Conservation (phyloP, 2,329 filamentous ascomycete species). For the Claviceps cyperi region DNA sequence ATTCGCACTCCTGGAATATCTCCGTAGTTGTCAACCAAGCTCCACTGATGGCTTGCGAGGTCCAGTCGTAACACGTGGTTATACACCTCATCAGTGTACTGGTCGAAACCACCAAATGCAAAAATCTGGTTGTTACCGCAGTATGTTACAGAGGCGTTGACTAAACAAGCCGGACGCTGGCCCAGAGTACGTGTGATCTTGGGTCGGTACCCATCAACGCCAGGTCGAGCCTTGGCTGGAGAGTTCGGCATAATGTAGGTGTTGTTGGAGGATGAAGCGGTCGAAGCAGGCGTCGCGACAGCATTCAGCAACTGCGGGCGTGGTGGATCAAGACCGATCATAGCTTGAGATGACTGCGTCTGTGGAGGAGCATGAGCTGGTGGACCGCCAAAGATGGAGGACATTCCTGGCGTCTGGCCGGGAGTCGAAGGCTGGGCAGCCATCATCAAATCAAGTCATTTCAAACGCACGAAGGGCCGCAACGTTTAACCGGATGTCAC, state of each 20-base stretch:
- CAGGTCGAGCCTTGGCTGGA: constrained; percentile 51
- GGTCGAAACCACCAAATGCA: constrained; percentile 95
- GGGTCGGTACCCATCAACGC: constrained; percentile 65
- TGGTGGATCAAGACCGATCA: constrained; percentile 15
- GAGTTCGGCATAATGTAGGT: constrained; percentile 88
- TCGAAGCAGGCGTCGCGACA: constrained; percentile 12
- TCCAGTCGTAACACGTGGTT: constrained; percentile 91
- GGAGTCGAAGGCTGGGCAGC: constrained; percentile 33
- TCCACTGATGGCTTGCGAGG: constrained; percentile 81
- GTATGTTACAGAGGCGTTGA: constrained; percentile 98
- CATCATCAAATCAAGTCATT: constrained; percentile 10
- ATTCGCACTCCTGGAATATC: constrained; percentile 95
- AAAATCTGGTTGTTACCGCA: constrained; percentile 96
- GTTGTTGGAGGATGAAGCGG: constrained; percentile 43
- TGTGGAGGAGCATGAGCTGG: constrained; percentile 14
- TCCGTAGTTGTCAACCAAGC: constrained; percentile 92
- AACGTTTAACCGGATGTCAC: not conserved
- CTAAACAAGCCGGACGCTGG: constrained; percentile 78
- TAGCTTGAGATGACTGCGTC: constrained; percentile 12
- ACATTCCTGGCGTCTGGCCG: constrained; percentile 22
- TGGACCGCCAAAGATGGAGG: constrained; percentile 34
- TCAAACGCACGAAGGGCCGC: constrained; percentile 1
- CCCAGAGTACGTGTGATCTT: constrained; percentile 67
- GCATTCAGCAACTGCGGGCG: constrained; percentile 11
- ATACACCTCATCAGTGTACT: constrained; percentile 97